Evolutionary conservation across 2,329 filamentous ascomycete species (phyloP).

Genomic region (Coleophoma eucalyptorum): DNA sequence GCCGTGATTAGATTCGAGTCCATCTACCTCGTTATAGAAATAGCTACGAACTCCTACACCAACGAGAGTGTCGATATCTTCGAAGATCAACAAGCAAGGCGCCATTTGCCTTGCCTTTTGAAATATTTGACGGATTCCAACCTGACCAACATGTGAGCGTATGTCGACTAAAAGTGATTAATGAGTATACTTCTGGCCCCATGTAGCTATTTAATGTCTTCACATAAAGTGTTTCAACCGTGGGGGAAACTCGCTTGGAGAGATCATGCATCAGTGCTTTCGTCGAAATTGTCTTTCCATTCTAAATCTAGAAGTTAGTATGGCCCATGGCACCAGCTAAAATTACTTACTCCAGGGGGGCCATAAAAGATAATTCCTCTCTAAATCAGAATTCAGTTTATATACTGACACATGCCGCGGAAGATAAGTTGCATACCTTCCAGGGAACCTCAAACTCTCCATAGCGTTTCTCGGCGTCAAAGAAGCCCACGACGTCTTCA

Average conservation of each 20-base stretch:
- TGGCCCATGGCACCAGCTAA: neutral
- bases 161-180: neutral
- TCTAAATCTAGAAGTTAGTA: slow-evolving; percentile 24
- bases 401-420: no score
- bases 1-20: slow-evolving; percentile 65
- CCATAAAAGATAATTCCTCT: slow-evolving; percentile 65
- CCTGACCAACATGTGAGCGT: slow-evolving; percentile 23
- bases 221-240: slow-evolving; percentile 58
- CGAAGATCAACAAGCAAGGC: slow-evolving; percentile 68
- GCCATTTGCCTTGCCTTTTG: slow-evolving; percentile 55
- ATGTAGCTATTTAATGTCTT: slow-evolving; percentile 43
- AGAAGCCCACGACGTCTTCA: slow-evolving; percentile 62
- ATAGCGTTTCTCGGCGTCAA: slow-evolving; percentile 55
- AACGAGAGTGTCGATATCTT: slow-evolving; percentile 67
- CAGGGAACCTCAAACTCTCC: slow-evolving; percentile 59
- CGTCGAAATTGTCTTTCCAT: slow-evolving; percentile 68
- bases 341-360: slow-evolving; percentile 39
- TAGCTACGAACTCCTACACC: slow-evolving; percentile 57
- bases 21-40: slow-evolving; percentile 72
- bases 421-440: slow-evolving; percentile 40
- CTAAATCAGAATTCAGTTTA: slow-evolving; percentile 4
- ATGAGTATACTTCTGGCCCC: slow-evolving; percentile 45
- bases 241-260: slow-evolving; percentile 44
- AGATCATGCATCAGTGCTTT: slow-evolving; percentile 67
- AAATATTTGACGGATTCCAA: slow-evolving; percentile 48